A percentile compares a stretch with the other conserved stretches of the same genome.
Evolutionary conservation across 2,329 filamentous ascomycete genomes (phyloP).

Genomic region (Pseudovirgaria hyperparasitica): DNA sequence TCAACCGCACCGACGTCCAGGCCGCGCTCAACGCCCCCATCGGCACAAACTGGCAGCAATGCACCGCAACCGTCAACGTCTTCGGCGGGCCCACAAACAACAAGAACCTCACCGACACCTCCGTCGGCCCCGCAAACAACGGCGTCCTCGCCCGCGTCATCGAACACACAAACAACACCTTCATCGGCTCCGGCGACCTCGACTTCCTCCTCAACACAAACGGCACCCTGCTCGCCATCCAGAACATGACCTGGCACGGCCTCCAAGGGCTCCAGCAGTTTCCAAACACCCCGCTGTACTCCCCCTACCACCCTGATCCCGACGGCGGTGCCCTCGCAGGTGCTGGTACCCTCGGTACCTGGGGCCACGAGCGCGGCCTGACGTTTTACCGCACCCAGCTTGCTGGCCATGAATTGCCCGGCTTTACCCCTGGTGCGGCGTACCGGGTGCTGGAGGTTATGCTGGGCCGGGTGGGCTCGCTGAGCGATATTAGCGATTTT

Average conservation of each 20-base stretch:
- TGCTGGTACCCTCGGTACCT: slow-evolving; percentile 28
- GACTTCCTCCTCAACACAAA: slow-evolving; percentile 38
- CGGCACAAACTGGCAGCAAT: slow-evolving; percentile 29
- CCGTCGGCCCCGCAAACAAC: slow-evolving; percentile 24
- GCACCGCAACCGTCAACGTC: slow-evolving; percentile 24
- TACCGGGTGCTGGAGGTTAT: slow-evolving; percentile 31
- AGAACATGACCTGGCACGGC: slow-evolving; percentile 43
- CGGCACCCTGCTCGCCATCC: slow-evolving; percentile 38
- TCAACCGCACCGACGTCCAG: slow-evolving; percentile 40
- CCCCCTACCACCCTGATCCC: slow-evolving; percentile 31
- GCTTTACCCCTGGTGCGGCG: slow-evolving; percentile 29
- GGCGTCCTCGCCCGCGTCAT: slow-evolving; percentile 36
- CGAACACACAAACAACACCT: slow-evolving; percentile 38
- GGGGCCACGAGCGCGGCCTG: slow-evolving; percentile 30
- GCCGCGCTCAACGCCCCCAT: slow-evolving; percentile 35
- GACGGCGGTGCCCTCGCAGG: slow-evolving; percentile 27
- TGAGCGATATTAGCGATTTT: slow-evolving; percentile 22
- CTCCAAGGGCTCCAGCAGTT: slow-evolving; percentile 31
- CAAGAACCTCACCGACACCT: slow-evolving; percentile 17
- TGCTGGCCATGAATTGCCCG: slow-evolving; percentile 31
- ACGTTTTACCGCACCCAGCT: slow-evolving; percentile 32
- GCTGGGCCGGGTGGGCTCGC: slow-evolving; percentile 24
- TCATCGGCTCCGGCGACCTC: slow-evolving; percentile 36
- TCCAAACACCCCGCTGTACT: slow-evolving; percentile 29
- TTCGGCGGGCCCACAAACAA: slow-evolving; percentile 21